phyloP scores from a whole-genome alignment of 2,329 filamentous ascomycete species.

The Diaporthe citri region DNA sequence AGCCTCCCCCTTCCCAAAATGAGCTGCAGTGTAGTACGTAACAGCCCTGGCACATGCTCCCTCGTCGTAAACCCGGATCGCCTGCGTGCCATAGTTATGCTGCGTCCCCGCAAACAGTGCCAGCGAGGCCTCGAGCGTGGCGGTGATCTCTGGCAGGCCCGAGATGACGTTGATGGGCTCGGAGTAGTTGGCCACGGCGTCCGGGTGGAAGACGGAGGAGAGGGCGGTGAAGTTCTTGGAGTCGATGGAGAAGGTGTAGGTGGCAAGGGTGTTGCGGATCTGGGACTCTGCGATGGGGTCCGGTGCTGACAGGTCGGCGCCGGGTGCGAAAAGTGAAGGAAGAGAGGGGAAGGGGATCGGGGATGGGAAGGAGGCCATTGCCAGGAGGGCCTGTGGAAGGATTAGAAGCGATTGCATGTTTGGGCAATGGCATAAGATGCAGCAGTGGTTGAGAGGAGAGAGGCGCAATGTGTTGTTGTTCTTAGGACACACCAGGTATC shows the following conservation, averaged over 20 bases:
- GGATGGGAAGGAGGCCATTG: background rate
- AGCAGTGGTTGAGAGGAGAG: background rate
- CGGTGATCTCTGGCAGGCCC: background rate
- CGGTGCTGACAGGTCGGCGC: background rate
- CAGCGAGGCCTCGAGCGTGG: background rate
- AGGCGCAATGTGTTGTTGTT: background rate
- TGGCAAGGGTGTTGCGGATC: slow-evolving; percentile 6
- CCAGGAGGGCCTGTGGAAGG: background rate
- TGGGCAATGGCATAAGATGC: no score
- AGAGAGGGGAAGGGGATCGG: background rate
- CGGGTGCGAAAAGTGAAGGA: background rate
- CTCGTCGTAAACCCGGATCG: background rate
- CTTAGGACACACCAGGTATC: background rate
- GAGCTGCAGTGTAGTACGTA: background rate
- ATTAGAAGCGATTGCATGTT: background rate
- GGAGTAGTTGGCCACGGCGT: slow-evolving; percentile 9
- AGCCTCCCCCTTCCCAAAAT: slow-evolving; percentile 6
- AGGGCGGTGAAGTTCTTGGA: slow-evolving; percentile 7
- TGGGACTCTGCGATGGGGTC: background rate
- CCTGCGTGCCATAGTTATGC: slow-evolving; percentile 9
- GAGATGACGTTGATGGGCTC: background rate
- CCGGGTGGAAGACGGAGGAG: background rate
- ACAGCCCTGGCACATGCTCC: background rate
- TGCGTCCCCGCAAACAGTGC: background rate
- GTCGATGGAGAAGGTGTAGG: background rate